A percentile compares a stretch with the other conserved stretches of the same genome.
Conservation (phyloP, 2,329 filamentous ascomycete species). For the Ambrosiella cleistominuta region DNA sequence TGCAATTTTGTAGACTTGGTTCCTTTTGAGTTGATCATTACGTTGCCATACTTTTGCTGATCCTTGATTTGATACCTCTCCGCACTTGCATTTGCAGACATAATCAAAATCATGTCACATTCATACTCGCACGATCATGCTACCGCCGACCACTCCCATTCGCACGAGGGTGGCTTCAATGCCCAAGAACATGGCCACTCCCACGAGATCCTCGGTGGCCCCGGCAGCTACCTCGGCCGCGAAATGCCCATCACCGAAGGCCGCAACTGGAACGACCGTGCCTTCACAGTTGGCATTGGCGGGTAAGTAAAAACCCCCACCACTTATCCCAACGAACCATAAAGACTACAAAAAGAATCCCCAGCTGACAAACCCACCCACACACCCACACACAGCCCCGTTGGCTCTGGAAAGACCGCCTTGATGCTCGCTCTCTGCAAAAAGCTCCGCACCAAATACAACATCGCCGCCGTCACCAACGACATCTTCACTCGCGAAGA, state of each 20-base stretch:
- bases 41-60: not conserved
- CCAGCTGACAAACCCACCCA: not conserved
- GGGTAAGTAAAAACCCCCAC: constrained; percentile 41
- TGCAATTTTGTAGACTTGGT: not conserved
- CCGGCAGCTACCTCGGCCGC: constrained; percentile 72
- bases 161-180: constrained; percentile 32
- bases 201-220: constrained; percentile 87
- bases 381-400: constrained; percentile 41
- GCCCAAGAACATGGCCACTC: constrained; percentile 73
- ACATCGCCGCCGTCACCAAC: constrained; percentile 90
- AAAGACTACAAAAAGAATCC: no score
- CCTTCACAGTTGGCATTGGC: constrained; percentile 95
- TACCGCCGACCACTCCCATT: constrained; percentile 23
- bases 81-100: not conserved
- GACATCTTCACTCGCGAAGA: constrained; percentile 98
- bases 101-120: not conserved
- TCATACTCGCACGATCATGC: constrained; percentile 10
- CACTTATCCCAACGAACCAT: not conserved
- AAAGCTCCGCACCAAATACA: constrained; percentile 62
- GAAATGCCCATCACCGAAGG: constrained; percentile 91
- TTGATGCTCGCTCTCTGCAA: constrained; percentile 88
- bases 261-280: constrained; percentile 69
- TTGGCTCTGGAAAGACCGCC: constrained; percentile 92
- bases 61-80: not conserved
- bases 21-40: not conserved